Evolutionary conservation across 2,329 filamentous ascomycete species (phyloP).

Genomic region (Sarocladium oryzae): DNA sequence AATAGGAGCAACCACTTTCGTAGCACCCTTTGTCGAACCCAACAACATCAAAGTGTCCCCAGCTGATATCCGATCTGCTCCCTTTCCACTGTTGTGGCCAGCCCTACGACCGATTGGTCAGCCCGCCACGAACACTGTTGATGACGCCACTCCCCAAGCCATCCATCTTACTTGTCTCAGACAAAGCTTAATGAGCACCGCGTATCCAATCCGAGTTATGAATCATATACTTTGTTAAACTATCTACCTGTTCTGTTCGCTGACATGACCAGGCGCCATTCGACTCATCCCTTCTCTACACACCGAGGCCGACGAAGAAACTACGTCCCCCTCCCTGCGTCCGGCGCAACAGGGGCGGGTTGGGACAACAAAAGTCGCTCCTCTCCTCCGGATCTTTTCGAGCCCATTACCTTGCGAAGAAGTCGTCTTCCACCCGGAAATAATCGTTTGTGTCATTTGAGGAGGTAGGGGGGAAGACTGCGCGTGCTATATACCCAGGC

Average conservation of each 20-base stretch:
- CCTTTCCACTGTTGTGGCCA: no score
- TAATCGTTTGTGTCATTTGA: conserved; percentile 4
- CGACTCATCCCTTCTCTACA: not conserved
- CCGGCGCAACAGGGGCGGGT: not conserved
- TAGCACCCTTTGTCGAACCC: no score
- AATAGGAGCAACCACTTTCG: no score
- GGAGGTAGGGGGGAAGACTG: not conserved
- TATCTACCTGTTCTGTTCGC: not conserved
- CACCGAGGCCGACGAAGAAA: not conserved
- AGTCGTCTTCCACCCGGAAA: not conserved
- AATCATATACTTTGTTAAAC: not conserved
- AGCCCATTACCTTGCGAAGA: not conserved
- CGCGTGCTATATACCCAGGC: conserved; percentile 7
- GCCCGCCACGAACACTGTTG: no score
- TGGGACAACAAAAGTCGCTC: not conserved
- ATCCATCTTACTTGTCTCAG: not conserved
- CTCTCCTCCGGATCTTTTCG: not conserved
- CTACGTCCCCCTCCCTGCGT: not conserved
- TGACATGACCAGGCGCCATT: not conserved
- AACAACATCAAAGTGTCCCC: no score
- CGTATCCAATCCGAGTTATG: not conserved
- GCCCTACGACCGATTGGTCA: no score
- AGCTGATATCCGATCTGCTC: no score
- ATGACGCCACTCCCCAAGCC: no score
- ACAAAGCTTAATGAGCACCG: not conserved